Conservation (phyloP, 148 eudicot genomes). For the Heliosperma pusillum region DNA sequence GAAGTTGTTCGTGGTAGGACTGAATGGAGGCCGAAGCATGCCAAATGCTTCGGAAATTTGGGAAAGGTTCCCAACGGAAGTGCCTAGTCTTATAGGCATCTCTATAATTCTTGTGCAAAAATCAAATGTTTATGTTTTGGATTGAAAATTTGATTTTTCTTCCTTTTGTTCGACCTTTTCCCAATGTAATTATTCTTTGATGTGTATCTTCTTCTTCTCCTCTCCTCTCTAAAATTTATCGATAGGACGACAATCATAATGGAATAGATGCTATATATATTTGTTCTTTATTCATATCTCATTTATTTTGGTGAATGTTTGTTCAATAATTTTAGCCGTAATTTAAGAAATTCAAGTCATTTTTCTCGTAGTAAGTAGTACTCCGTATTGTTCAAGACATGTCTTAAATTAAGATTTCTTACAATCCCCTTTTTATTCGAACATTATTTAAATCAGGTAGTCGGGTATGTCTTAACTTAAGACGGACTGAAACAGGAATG, state of each 20-base stretch:
- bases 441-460: too few species aligned
- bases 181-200: conserved; percentile 36
- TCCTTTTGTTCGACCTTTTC: conserved; percentile 3
- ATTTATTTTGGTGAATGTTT: conserved; percentile 14
- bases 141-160: conserved; percentile 22
- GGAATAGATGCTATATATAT: conserved; percentile 15
- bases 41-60: conserved; percentile 36
- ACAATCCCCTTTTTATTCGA: too few species aligned
- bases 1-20: conserved; percentile 82
- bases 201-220: conserved; percentile 27
- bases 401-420: too few species aligned
- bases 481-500: too few species aligned
- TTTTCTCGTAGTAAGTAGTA: too few species aligned
- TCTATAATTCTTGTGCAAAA: conserved; percentile 35
- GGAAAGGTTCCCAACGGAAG: conserved; percentile 35
- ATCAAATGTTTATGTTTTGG: conserved; percentile 20
- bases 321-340: background rate
- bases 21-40: conserved; percentile 78
- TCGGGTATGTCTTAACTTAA: too few species aligned
- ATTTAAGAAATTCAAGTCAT: background rate
- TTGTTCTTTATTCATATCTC: conserved; percentile 18
- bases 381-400: too few species aligned
- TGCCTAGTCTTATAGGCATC: conserved; percentile 29
- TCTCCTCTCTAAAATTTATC: conserved; percentile 8
- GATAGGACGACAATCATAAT: conserved; percentile 21